Conservation (phyloP, 202 grass and related monocot genomes). For the Hordeum pubiflorum region DNA sequence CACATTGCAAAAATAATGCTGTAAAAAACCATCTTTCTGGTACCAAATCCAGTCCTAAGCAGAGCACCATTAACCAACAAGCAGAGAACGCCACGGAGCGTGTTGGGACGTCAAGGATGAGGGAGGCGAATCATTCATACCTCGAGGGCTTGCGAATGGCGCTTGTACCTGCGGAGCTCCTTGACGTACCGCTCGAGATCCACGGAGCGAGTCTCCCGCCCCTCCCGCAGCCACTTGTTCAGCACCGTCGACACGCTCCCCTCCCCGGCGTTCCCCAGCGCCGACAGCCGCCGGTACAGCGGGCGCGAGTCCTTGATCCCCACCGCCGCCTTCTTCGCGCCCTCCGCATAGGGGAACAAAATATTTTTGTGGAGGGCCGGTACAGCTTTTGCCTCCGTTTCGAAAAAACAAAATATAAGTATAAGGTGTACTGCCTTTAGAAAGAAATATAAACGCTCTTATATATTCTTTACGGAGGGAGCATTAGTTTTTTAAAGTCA, state of each 20-base stretch:
- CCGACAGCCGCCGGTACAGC: constrained; percentile 49
- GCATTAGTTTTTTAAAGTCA: too few relatives aligned
- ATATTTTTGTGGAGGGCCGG: too few relatives aligned
- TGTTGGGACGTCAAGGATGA: neutral
- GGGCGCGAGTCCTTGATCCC: neutral
- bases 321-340: neutral
- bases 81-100: neutral
- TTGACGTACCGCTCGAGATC: constrained; percentile 48
- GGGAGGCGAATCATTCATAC: neutral
- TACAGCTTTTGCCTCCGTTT: too few relatives aligned
- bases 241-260: constrained; percentile 43
- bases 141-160: constrained; percentile 61
- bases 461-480: too few relatives aligned
- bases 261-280: constrained; percentile 21
- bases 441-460: too few relatives aligned
- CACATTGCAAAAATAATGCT: neutral
- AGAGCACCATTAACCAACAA: neutral
- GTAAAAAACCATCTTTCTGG: neutral
- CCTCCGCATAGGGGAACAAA: too few relatives aligned
- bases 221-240: constrained; percentile 66
- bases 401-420: too few relatives aligned
- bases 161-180: constrained; percentile 60
- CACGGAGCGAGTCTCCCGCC: neutral
- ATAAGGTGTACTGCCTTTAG: too few relatives aligned
- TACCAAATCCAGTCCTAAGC: neutral